Evolutionary conservation across 495 filamentous ascomycete species (phyloP), one percentile per base, ranked within the genome.

Genomic region (Neurospora sp.): DNA sequence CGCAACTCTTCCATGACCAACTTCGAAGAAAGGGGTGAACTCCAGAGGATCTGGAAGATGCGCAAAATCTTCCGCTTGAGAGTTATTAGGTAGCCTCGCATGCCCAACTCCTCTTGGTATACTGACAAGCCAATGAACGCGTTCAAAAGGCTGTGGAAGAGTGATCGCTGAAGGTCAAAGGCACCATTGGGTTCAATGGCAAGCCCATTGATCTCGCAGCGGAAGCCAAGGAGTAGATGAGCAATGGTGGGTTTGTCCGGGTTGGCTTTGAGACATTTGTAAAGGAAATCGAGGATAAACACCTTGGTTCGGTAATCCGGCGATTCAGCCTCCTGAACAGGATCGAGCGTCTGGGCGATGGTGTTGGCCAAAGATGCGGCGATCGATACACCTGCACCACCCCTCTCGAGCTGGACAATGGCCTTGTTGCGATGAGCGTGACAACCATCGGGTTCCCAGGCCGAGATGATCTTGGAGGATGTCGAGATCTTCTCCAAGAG

Each of bases 201-300:
- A 20, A 98, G 82, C n/a, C 84, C 83, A 70, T 87, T 87, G 27
- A 89, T 85, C 35, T 88, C 86, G 76, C 93, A 94, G 39, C 86
- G 85, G 79, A 99, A 98, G 1, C 96, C 96, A 27, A 99, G 91
- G 23, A 99, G 82, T 59, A 96, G 85, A 81, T 99, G 96, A 4
- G 95, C 94, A 69, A 98, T 89, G 18, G 90, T 95, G 5, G 95
- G 94, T 72, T 81, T 81, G 76, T 91, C 88, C 38, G 90, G 89
- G 38, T 90, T 88, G 20, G 90, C 87, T 48, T 85, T 86, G 10
- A 99, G 82, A 79, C 92, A 94, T 75, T 87, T 88, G 77, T 93
- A 91, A 38, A 99, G 85, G 74, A 98, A 93, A 48, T 91, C 90
- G 11, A 98, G 86, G 38, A 98, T 89, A 72, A 88, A 88, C 72